A percentile compares a stretch with the other conserved stretches of the same genome.
Evolutionary conservation across 2,329 filamentous ascomycete genomes (phyloP).

Genomic region (Polychaeton citri): DNA sequence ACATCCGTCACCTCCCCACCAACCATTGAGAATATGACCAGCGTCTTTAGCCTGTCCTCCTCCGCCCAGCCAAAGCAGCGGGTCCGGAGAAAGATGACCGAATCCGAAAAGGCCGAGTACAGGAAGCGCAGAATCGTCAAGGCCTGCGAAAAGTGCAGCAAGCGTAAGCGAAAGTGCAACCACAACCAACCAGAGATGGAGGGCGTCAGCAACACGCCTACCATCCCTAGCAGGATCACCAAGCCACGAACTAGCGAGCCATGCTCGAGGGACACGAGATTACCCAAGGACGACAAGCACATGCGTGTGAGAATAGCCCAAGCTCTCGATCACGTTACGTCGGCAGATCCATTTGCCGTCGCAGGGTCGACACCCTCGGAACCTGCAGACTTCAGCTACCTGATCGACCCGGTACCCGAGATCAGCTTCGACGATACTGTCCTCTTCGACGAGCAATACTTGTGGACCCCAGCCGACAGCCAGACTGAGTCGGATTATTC

Average conservation of each 20-base stretch:
- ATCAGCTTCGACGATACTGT: background rate
- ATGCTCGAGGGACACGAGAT: too few relatives aligned
- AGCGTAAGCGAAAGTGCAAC: constrained; percentile 22
- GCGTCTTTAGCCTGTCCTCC: constrained; percentile 23
- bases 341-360: too few relatives aligned
- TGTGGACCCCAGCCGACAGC: too few relatives aligned
- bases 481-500: too few relatives aligned
- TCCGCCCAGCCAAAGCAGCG: constrained; percentile 17
- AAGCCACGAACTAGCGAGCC: constrained; percentile 4
- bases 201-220: constrained; percentile 4
- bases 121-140: constrained; percentile 24
- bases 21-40: constrained; percentile 24
- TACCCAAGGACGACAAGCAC: background rate
- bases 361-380: too few relatives aligned
- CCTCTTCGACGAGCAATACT: background rate
- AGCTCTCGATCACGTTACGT: too few relatives aligned
- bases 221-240: constrained; percentile 6
- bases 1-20: constrained; percentile 12
- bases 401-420: too few relatives aligned
- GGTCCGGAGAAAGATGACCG: constrained; percentile 24
- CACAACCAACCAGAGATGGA: constrained; percentile 22
- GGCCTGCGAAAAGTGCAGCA: constrained; percentile 23
- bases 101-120: constrained; percentile 24
- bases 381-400: too few relatives aligned
- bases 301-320: too few relatives aligned